Conservation (phyloP, 768 basidiomycete species). For the Leccinum barrowsii region DNA sequence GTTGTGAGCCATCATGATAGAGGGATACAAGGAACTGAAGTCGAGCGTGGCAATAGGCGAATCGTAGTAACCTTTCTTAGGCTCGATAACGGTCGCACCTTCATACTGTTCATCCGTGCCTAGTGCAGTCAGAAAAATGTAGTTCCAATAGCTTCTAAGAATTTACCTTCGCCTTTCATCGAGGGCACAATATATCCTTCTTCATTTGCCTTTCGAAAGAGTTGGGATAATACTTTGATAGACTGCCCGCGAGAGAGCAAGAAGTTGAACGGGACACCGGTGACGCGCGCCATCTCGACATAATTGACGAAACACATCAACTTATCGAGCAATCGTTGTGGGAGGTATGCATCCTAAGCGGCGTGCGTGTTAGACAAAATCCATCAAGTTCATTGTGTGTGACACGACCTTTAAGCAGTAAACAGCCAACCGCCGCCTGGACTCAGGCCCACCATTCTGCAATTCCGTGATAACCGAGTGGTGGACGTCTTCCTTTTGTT, state of each 20-base stretch:
- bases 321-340: slow-evolving; percentile 93
- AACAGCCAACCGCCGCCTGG: slow-evolving; percentile 86
- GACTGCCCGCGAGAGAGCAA: slow-evolving; percentile 93
- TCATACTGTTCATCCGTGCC: slow-evolving; percentile 96
- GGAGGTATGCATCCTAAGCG: slow-evolving; percentile 91
- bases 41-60: slow-evolving; percentile 96
- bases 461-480: slow-evolving; percentile 97
- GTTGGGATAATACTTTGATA: slow-evolving; percentile 96
- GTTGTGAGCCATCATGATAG: slow-evolving; percentile 99
- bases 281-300: slow-evolving; percentile 98
- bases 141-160: not conserved
- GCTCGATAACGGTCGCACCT: slow-evolving; percentile 98
- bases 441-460: slow-evolving; percentile 95
- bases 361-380: slow-evolving; percentile 1
- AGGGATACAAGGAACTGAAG: slow-evolving; percentile 97
- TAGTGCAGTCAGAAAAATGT: slow-evolving; percentile 29
- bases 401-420: slow-evolving; percentile 88
- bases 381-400: not conserved
- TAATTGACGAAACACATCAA: slow-evolving; percentile 99
- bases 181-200: slow-evolving; percentile 90
- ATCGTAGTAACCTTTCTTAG: slow-evolving; percentile 93
- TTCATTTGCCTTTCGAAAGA: slow-evolving; percentile 89
- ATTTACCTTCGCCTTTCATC: slow-evolving; percentile 75
- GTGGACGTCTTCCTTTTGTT: slow-evolving; percentile 99
- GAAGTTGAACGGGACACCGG: slow-evolving; percentile 98